Evolutionary conservation across 176 grass and related monocot species (phyloP), one percentile per base, ranked within the genome.

Genomic region (Otatea glauca): DNA sequence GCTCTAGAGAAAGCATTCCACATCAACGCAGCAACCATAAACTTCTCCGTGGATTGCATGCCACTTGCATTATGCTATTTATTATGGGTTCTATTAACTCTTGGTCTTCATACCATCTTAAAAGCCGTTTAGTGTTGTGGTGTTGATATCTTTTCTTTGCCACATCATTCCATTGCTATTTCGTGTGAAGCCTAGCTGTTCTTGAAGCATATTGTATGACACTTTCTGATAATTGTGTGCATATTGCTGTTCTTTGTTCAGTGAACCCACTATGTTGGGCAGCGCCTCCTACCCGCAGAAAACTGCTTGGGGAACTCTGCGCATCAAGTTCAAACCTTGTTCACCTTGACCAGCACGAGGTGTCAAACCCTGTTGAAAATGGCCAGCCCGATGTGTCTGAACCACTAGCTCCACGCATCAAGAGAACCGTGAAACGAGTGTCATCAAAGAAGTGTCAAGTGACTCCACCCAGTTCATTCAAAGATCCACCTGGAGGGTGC

Each of bases 181-280:
- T 89, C 5, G 16, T 49, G 37, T 35, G n/a, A 48, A 62, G 45
- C 13, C 27, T 61, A 70, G 65, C 41, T 71, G 32, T 72, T 72
- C 14, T 9, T 64, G 67, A 21, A 55, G 32, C 55, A 64, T 39
- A 66, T 7, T 41, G 25, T 25, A 14, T 38, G 29, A 25, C 35
- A 17, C 21, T 84, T 84, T 5, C 54, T 70, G 62, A 81, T 85
- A 62, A 81, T 38, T 39, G 0, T 69, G 4, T 63, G 35, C 54
- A 17, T 53, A 58, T 24, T 18, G 34, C 9, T 63, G 78, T 71
- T 70, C 13, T 21, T 71, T 72, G 13, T 72, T 76, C 73, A 86
- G 88, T 50, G 41, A 32, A 71, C 77, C 83, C 83, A 27, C 72
- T 86, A 45, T 55, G 71, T 29, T 82, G 72, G 45, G 72, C 72